These are phyloP conservation scores for Arachnomyces sp. DNA, from an alignment of 2,329 filamentous ascomycete species.

Conservation along the genomic window DNA sequence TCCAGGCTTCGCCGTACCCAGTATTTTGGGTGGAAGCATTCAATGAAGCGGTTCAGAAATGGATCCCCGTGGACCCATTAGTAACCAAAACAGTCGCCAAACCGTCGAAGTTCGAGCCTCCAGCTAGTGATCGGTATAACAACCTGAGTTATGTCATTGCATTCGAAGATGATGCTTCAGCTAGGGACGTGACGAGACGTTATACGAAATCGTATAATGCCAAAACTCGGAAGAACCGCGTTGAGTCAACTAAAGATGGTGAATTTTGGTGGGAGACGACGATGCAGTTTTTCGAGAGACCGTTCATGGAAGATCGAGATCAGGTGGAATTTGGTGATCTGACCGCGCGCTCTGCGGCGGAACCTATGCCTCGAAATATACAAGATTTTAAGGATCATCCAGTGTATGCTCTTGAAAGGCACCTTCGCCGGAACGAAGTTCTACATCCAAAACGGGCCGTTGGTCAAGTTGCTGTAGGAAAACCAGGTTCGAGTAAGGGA, in stretches of 20 bases:
- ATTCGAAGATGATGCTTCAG: slow-evolving; percentile 72
- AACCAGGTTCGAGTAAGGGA: slow-evolving; percentile 40
- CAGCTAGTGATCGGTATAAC: slow-evolving; percentile 68
- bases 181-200: slow-evolving; percentile 75
- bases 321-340: slow-evolving; percentile 78
- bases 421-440: slow-evolving; percentile 76
- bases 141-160: slow-evolving; percentile 74
- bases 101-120: slow-evolving; percentile 71
- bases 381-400: slow-evolving; percentile 84
- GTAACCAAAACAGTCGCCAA: slow-evolving; percentile 75
- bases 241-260: slow-evolving; percentile 59
- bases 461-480: slow-evolving; percentile 62
- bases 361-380: slow-evolving; percentile 79
- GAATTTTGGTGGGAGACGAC: slow-evolving; percentile 49
- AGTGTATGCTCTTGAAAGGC: slow-evolving; percentile 73
- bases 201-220: slow-evolving; percentile 86
- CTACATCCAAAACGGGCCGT: slow-evolving; percentile 64
- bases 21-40: slow-evolving; percentile 94
- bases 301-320: slow-evolving; percentile 57
- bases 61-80: slow-evolving; percentile 79
- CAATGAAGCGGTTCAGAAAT: slow-evolving; percentile 78
- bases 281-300: slow-evolving; percentile 34
- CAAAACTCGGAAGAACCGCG: slow-evolving; percentile 74
- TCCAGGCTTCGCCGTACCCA: slow-evolving; percentile 65
- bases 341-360: slow-evolving; percentile 59